Conservation (phyloP, 306 rosid species). For the Inga laurina region DNA sequence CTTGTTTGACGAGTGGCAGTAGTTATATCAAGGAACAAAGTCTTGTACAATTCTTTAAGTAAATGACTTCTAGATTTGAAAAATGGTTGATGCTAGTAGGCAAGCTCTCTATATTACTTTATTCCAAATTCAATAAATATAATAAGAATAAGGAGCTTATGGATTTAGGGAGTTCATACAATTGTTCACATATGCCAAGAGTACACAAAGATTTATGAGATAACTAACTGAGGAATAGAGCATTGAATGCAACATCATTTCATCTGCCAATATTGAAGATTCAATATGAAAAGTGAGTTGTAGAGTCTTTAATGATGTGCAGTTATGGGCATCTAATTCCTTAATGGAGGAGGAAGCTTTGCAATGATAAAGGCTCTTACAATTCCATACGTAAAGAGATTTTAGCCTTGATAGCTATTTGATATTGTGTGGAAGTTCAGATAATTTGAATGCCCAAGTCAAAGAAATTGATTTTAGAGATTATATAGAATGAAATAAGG, state of each 20-base stretch:
- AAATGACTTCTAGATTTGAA: background rate
- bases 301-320: background rate
- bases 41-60: background rate
- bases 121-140: background rate
- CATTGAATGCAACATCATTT: too few species aligned
- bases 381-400: background rate
- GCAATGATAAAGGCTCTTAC: background rate
- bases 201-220: background rate
- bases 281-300: background rate
- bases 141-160: background rate
- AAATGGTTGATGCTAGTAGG: constrained; percentile 1
- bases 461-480: background rate
- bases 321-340: background rate
- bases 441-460: background rate
- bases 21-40: constrained; percentile 20
- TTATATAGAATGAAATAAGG: background rate
- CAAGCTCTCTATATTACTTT: background rate
- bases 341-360: background rate
- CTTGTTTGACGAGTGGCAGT: background rate
- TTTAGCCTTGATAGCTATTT: background rate
- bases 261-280: background rate
- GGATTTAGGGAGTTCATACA: background rate
- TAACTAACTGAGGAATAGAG: too few species aligned
- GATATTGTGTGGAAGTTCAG: background rate
- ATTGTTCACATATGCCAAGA: background rate